A percentile compares a stretch with the other conserved stretches of the same genome.
Evolutionary conservation across 2,329 filamentous ascomycete genomes (phyloP).

Genomic region (Colletotrichum navitas): DNA sequence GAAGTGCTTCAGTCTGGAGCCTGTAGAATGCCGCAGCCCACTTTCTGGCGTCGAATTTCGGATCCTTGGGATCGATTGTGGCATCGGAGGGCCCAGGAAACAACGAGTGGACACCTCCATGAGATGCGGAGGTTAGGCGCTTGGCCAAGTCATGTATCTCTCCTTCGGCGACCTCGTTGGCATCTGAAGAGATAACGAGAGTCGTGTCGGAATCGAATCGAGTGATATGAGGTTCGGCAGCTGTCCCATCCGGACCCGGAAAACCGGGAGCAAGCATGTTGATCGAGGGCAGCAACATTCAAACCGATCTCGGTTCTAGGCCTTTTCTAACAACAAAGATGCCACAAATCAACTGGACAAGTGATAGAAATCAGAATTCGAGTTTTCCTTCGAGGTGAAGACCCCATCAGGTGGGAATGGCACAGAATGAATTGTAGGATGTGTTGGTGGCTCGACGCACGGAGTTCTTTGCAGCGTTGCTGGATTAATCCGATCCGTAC

Average conservation of each 20-base stretch:
- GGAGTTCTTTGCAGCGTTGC: not conserved
- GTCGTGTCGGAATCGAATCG: not conserved
- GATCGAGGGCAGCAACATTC: too few relatives aligned
- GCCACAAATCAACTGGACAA: not conserved
- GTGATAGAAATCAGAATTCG: not conserved
- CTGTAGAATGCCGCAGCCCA: constrained; percentile 58
- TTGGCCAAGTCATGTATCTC: constrained; percentile 49
- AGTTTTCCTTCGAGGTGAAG: not conserved
- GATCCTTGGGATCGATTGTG: constrained; percentile 54
- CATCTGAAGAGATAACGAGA: not conserved
- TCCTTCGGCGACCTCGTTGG: not conserved
- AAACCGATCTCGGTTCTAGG: not conserved
- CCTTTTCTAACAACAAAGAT: too few relatives aligned
- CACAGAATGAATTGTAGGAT: not conserved
- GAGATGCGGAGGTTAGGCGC: constrained; percentile 46
- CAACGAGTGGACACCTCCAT: constrained; percentile 40
- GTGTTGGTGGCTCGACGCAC: not conserved
- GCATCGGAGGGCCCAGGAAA: constrained; percentile 46
- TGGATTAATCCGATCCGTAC: not conserved
- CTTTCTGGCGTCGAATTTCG: constrained; percentile 56
- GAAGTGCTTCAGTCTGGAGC: constrained; percentile 44
- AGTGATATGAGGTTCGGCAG: too few relatives aligned
- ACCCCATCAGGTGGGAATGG: not conserved
- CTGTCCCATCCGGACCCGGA: constrained; percentile 2
- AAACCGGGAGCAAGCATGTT: constrained; percentile 21